Conservation (phyloP, 495 filamentous ascomycete species). For the Neurospora sp. region DNA sequence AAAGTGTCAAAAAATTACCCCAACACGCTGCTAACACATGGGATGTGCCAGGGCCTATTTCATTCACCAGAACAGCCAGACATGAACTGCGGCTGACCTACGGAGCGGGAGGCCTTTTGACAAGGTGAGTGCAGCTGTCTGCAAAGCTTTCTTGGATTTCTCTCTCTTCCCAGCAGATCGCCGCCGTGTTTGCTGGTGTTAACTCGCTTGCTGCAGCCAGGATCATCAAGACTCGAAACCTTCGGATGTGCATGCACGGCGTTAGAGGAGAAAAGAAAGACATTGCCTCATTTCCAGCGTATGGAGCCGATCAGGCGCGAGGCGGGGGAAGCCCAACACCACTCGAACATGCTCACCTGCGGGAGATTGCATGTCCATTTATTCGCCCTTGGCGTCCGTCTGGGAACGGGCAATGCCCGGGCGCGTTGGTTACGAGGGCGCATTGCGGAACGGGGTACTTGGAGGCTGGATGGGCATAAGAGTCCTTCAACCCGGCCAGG, state of each 20-base stretch:
- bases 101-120: not conserved
- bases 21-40: slow-evolving; percentile 6
- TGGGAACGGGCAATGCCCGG: not conserved
- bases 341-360: not conserved
- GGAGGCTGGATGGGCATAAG: not conserved
- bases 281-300: not conserved
- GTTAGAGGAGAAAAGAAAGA: not conserved
- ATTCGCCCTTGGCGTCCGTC: not conserved
- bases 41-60: slow-evolving; percentile 41
- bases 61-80: slow-evolving; percentile 35
- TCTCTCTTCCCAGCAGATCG: not conserved
- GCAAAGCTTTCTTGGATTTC: not conserved
- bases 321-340: not conserved
- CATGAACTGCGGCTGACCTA: not conserved
- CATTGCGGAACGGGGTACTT: not conserved
- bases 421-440: not conserved
- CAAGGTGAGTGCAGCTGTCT: not conserved
- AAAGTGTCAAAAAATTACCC: not conserved
- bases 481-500: not conserved
- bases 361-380: not conserved
- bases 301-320: not conserved
- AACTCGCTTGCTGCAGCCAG: not conserved
- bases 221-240: not conserved
- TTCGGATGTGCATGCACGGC: not conserved
- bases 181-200: not conserved